A percentile compares a stretch with the other conserved stretches of the same genome.
Evolutionary conservation across 164 flowering plant genomes (phyloP).

Genomic region (Nymphaea thermarum): DNA sequence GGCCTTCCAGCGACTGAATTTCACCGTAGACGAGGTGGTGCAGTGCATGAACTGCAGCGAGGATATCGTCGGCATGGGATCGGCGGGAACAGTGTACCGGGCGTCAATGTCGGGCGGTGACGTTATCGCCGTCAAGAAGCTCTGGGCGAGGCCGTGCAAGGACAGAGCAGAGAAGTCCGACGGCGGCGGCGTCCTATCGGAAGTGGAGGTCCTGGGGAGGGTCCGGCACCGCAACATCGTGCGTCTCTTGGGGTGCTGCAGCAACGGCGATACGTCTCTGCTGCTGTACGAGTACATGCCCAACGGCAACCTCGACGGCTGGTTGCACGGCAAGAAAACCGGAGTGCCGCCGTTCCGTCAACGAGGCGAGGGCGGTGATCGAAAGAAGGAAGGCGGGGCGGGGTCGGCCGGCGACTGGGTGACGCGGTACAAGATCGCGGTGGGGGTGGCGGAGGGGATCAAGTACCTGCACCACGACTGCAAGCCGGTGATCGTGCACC

Average conservation of each 20-base stretch:
- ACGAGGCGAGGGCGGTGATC: conserved; percentile 50
- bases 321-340: conserved; percentile 62
- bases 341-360: conserved; percentile 41
- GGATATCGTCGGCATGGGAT: conserved; percentile 82
- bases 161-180: conserved; percentile 22
- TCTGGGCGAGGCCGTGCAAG: conserved; percentile 78
- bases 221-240: conserved; percentile 93
- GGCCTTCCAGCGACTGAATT: conserved; percentile 85
- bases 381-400: conserved; percentile 36
- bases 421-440: conserved; percentile 74
- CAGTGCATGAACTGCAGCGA: conserved; percentile 59
- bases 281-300: conserved; percentile 96
- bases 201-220: conserved; percentile 88
- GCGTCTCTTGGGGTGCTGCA: conserved; percentile 80
- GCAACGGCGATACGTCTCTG: conserved; percentile 71
- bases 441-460: conserved; percentile 92
- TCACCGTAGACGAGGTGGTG: conserved; percentile 73
- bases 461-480: conserved; percentile 96
- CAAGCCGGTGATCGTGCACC: conserved; percentile 85
- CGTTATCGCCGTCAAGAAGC: conserved; percentile 83
- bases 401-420: conserved; percentile 52
- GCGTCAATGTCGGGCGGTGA: conserved; percentile 95
- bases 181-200: conserved; percentile 58
- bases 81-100: conserved; percentile 78
- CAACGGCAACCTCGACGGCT: conserved; percentile 74